These are phyloP conservation scores for Conidiobolus incongruus DNA, from an alignment of 371 early-diverging fungal species.

Conservation along the genomic window DNA sequence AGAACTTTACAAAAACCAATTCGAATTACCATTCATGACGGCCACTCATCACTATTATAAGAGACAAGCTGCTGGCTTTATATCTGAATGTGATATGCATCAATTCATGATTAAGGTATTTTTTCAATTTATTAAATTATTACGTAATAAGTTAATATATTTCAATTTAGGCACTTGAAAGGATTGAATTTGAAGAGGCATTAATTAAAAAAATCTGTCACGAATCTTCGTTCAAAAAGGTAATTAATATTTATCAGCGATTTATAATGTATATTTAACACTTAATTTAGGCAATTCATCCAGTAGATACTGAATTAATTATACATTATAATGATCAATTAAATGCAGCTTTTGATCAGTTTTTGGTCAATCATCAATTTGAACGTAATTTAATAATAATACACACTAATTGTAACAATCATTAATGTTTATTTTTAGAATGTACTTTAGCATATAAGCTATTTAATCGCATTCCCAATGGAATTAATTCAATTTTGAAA, in stretches of 20 bases:
- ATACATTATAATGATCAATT: too few species aligned
- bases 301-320: too few species aligned
- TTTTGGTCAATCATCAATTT: too few species aligned
- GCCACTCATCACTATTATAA: constrained; percentile 68
- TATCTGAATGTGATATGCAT: constrained; percentile 61
- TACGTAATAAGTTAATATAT: constrained; percentile 75
- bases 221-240: constrained; percentile 40
- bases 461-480: too few species aligned
- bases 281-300: too few species aligned
- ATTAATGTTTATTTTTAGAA: too few species aligned
- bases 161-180: constrained; percentile 54
- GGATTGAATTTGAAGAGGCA: constrained; percentile 32
- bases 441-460: too few species aligned
- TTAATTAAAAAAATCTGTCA: constrained; percentile 32
- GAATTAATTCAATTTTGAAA: too few species aligned
- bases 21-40: constrained; percentile 56
- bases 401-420: too few species aligned
- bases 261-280: too few species aligned
- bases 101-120: constrained; percentile 78
- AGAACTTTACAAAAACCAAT: constrained; percentile 66
- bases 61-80: constrained; percentile 60
- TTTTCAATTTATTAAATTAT: constrained; percentile 18
- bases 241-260: constrained; percentile 34
- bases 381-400: too few species aligned
- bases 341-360: too few species aligned